These are phyloP conservation scores for Populus deltoides DNA, from an alignment of 345 rosid genomes.

Conservation along the genomic window DNA sequence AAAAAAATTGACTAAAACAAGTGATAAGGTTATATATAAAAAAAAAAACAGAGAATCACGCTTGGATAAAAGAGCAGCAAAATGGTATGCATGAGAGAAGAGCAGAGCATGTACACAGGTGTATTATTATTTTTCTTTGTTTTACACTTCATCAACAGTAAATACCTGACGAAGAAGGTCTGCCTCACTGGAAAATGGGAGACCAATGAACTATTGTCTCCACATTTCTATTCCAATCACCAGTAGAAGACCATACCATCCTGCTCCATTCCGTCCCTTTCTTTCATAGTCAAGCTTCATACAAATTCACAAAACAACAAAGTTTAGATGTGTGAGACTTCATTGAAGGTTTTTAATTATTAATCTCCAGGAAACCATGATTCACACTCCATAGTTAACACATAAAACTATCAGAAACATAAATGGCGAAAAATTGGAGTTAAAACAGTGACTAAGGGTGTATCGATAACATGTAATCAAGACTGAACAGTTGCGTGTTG, in stretches of 20 bases:
- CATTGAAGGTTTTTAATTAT: neutral
- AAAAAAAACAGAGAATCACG: neutral
- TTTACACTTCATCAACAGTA: neutral
- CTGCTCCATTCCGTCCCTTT: constrained; percentile 54
- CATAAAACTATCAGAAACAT: neutral
- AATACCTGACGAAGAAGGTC: constrained; percentile 79
- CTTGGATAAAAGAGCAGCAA: neutral
- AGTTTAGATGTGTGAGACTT: neutral
- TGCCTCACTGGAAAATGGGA: constrained; percentile 69
- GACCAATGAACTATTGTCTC: constrained; percentile 79
- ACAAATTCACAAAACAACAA: constrained; percentile 16
- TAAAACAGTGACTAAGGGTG: neutral
- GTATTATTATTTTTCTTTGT: neutral
- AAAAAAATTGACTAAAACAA: neutral
- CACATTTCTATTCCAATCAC: constrained; percentile 66
- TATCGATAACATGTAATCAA: neutral
- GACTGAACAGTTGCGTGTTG: neutral
- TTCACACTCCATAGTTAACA: constrained; percentile 7
- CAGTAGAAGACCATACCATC: constrained; percentile 44
- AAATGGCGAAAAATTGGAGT: neutral
- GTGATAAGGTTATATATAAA: too few relatives aligned
- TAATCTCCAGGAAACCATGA: neutral
- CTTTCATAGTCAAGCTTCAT: constrained; percentile 77
- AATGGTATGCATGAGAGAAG: neutral
- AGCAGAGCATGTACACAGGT: neutral